These are phyloP conservation scores for Berberis thunbergii DNA, from an alignment of 164 flowering plant species.

Conservation along the genomic window DNA sequence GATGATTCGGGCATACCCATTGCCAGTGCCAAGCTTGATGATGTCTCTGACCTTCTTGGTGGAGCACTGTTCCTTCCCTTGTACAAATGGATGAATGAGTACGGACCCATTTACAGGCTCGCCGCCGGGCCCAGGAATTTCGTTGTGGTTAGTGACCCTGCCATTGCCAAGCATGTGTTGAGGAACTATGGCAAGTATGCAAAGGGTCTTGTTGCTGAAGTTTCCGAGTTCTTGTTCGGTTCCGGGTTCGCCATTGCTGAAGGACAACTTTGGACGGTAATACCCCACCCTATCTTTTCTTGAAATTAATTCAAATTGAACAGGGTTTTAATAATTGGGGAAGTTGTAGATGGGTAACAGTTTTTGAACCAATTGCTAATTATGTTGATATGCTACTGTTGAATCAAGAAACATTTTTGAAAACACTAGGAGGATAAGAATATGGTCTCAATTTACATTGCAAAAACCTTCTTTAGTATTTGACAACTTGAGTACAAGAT, in stretches of 20 bases:
- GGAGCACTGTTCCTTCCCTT: conserved; percentile 85
- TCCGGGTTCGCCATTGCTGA: conserved; percentile 95
- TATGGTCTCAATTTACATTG: too few species aligned
- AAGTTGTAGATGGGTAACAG: too few species aligned
- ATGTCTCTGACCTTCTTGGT: conserved; percentile 80
- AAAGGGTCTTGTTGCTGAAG: conserved; percentile 86
- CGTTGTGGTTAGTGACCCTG: conserved; percentile 84
- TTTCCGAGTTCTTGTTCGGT: conserved; percentile 86
- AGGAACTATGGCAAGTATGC: conserved; percentile 73
- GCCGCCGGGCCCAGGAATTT: conserved; percentile 87
- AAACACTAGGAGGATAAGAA: too few species aligned
- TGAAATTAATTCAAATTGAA: neutral
- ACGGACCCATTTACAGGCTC: conserved; percentile 77
- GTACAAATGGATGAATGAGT: conserved; percentile 79
- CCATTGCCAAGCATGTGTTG: conserved; percentile 83
- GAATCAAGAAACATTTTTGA: too few species aligned
- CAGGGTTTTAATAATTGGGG: neutral
- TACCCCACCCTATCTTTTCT: neutral
- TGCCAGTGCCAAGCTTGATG: conserved; percentile 77
- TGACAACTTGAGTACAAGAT: too few species aligned
- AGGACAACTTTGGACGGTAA: conserved; percentile 90
- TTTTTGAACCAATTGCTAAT: too few species aligned
- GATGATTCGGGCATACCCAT: conserved; percentile 77
- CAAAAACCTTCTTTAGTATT: too few species aligned
- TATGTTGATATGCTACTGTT: too few species aligned